Percentiles rank a stretch among this genome's conserved stretches.
These are phyloP conservation scores for Penicillium fimorum DNA, from an alignment of 495 filamentous ascomycete species.

Conservation along the genomic window DNA sequence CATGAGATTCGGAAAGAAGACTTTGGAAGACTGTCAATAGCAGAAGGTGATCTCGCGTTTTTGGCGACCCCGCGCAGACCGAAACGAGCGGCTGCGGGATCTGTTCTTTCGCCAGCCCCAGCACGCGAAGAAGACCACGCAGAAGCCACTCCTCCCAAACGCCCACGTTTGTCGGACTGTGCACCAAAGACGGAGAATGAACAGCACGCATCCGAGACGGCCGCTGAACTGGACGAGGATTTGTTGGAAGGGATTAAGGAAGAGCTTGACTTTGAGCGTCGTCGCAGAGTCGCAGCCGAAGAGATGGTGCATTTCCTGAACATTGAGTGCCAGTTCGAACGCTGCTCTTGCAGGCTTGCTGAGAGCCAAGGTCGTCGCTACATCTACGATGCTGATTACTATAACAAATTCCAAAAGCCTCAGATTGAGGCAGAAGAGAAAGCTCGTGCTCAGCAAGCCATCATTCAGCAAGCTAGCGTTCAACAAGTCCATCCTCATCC, in stretches of 20 bases:
- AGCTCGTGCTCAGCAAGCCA: conserved; percentile 5
- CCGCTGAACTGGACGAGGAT: conserved; percentile 39
- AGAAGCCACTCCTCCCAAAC: conserved; percentile 62
- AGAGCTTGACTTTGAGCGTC: conserved; percentile 64
- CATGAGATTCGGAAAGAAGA: conserved; percentile 32
- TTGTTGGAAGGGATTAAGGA: conserved; percentile 58
- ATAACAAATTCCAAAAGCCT: conserved; percentile 25
- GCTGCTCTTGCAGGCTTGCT: conserved; percentile 63
- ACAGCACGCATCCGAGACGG: conserved; percentile 25
- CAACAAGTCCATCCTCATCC: conserved; percentile 3
- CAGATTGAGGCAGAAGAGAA: conserved; percentile 20
- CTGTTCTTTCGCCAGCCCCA: conserved; percentile 39
- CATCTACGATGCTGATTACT: conserved; percentile 46
- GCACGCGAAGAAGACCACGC: conserved; percentile 50
- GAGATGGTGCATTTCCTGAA: conserved; percentile 79
- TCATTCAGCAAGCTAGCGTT: neutral
- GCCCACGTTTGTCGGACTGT: conserved; percentile 54
- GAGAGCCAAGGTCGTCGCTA: conserved; percentile 50
- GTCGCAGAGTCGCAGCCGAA: conserved; percentile 62
- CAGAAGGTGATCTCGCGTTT: conserved; percentile 38
- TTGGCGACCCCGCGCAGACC: conserved; percentile 36
- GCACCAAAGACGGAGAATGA: conserved; percentile 45
- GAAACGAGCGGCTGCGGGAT: conserved; percentile 61
- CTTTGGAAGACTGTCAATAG: conserved; percentile 31
- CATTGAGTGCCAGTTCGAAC: conserved; percentile 73